phyloP scores from a whole-genome alignment of 164 flowering plant species.

The Santalum album region DNA sequence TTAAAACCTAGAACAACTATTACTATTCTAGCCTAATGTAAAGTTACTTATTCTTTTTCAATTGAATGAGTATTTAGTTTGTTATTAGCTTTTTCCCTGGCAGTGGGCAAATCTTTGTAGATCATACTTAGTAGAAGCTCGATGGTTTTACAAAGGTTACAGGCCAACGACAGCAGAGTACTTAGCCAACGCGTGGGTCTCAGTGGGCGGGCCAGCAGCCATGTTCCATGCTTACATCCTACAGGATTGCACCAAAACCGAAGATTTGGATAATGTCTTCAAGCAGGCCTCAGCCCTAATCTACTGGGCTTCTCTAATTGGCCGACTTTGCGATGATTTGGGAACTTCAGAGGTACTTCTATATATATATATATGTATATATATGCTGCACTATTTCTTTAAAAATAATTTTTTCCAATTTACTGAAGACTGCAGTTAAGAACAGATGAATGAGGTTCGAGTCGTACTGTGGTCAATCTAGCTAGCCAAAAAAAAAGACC shows the following conservation, averaged over 20 bases:
- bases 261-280: constrained; percentile 1
- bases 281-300: constrained; percentile 7
- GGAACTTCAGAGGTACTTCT: constrained; percentile 13
- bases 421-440: no score
- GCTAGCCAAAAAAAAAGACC: no score
- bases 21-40: background rate
- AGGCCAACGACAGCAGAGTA: constrained; percentile 22
- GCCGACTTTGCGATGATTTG: constrained; percentile 14
- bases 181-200: constrained; percentile 17
- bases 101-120: constrained; percentile 19
- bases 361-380: background rate
- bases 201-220: constrained; percentile 19
- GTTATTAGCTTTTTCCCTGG: background rate
- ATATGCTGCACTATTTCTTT: background rate
- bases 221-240: constrained; percentile 13
- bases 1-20: no score
- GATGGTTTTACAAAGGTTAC: constrained; percentile 17
- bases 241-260: background rate
- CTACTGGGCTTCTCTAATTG: constrained; percentile 17
- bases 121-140: constrained; percentile 19
- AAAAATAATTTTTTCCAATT: no score
- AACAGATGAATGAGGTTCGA: no score
- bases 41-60: background rate
- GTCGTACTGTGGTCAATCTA: no score
- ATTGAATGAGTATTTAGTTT: background rate